Evolutionary conservation across 1,284 basidiomycete genomes (phyloP).

Genomic region (Gomphus sp.): DNA sequence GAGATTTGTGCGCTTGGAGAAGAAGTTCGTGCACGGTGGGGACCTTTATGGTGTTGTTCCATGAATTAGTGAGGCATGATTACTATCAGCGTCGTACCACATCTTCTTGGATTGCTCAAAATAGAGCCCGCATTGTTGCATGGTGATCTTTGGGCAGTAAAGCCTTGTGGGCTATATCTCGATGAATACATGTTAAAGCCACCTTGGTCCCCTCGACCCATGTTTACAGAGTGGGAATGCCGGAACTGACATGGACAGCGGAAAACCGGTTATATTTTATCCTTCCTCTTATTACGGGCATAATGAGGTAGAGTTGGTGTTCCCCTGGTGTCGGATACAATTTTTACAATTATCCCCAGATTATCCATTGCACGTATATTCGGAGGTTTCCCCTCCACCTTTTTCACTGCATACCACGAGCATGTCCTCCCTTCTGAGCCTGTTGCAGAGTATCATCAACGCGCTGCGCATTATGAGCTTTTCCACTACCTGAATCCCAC

Average conservation of each 20-base stretch:
- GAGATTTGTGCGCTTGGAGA: constrained; percentile 48
- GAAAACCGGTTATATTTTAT: constrained; percentile 70
- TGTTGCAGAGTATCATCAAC: constrained; percentile 53
- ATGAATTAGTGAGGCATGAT: not conserved
- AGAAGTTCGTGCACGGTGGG: constrained; percentile 49
- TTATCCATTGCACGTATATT: constrained; percentile 35
- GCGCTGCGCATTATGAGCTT: constrained; percentile 42
- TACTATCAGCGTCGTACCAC: constrained; percentile 59
- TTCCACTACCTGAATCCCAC: constrained; percentile 57
- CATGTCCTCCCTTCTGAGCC: constrained; percentile 50
- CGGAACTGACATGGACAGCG: constrained; percentile 45
- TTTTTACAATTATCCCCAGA: too few relatives aligned
- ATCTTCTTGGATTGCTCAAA: constrained; percentile 51
- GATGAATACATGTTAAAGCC: constrained; percentile 14
- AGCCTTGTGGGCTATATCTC: not conserved
- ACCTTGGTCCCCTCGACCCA: not conserved
- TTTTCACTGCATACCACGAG: too few relatives aligned
- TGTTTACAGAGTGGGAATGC: constrained; percentile 57
- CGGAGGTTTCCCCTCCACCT: constrained; percentile 55
- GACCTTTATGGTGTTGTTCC: constrained; percentile 7
- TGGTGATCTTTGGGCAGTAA: constrained; percentile 73
- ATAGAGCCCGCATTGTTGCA: constrained; percentile 74
- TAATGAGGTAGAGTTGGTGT: too few relatives aligned
- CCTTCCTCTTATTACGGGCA: constrained; percentile 67
- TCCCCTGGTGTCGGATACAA: too few relatives aligned